Evolutionary conservation across 768 basidiomycete species (phyloP), one percentile per base, ranked within the genome.

Genomic region (Naganishia onofrii): DNA sequence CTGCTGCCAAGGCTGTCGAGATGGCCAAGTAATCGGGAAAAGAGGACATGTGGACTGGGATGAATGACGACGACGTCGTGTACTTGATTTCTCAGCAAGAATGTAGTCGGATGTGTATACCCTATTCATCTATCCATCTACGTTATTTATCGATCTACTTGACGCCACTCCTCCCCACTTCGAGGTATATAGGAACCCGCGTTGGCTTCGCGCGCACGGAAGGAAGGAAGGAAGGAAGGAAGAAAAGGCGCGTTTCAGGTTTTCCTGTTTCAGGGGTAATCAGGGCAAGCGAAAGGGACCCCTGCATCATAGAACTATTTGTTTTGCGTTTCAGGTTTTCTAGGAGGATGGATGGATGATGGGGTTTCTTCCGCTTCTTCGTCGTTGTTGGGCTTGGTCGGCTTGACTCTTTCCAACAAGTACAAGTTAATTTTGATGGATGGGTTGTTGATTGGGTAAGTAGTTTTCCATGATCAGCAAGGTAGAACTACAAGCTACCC

Each of bases 1-100:
- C 95, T 70, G 92, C 91, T 23, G 74, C 80, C 66, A 82, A 82
- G 77, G 82, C 82, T 70, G 82, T 82, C 55, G 81, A 81, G 76
- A 73, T 76, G 69, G 81, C 82, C 70, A 74, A 76, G 72, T 77
- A 72, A 65, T 31, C 23, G 44, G 29, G 46, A 17, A 26, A 7
- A 3, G 6, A 23, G 48, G n/a, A 23, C 7, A 26, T 42, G 42
- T 42, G 42, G 36, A 42, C 42, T 42, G 42, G 42, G 42, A 42
- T 42, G 2, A 7, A 7, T 17, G 9, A 10, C 15, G n/a, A n/a
- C n/a, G n/a, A n/a, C n/a, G n/a, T n/a, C n/a, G 42, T 42, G 42
- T 42, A 42, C 15, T 42, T 42, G 42, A 42, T 2, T 42, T 15
- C 42, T 42, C 36, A n/a, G n/a, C n/a, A 15, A 42, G 42, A 31